These are phyloP conservation scores for Colletotrichum somersetense DNA, from an alignment of 2,329 filamentous ascomycete genomes.

Conservation along the genomic window DNA sequence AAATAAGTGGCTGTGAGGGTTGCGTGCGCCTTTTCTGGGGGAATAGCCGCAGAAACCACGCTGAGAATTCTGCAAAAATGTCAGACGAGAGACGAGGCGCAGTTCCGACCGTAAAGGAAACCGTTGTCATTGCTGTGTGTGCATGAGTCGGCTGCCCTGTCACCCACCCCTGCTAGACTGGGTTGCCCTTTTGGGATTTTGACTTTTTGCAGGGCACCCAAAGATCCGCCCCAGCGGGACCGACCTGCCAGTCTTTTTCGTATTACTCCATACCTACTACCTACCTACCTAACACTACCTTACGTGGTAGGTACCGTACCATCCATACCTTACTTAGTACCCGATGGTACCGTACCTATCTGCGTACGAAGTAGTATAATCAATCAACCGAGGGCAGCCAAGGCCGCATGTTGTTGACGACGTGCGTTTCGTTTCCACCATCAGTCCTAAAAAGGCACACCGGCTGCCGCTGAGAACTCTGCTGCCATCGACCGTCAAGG, in stretches of 20 bases:
- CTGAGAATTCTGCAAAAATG: constrained; percentile 25
- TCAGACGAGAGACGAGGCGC: constrained; percentile 40
- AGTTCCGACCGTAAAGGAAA: constrained; percentile 34
- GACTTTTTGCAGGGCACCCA: constrained; percentile 32
- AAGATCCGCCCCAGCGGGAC: constrained; percentile 1
- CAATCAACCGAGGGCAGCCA: constrained; percentile 1
- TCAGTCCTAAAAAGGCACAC: background rate
- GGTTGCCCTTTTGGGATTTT: constrained; percentile 41
- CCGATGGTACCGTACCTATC: no score
- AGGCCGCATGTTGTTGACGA: constrained; percentile 11
- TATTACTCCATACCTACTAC: background rate
- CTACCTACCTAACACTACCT: no score
- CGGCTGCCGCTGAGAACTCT: background rate
- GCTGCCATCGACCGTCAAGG: background rate
- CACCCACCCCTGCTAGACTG: constrained; percentile 28
- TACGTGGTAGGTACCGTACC: no score
- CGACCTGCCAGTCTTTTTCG: background rate
- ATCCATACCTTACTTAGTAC: no score
- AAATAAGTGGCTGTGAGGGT: constrained; percentile 33
- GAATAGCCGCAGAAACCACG: constrained; percentile 29
- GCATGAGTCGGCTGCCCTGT: constrained; percentile 41
- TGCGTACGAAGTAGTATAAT: no score
- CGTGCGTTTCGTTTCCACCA: constrained; percentile 5
- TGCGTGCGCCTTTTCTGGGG: constrained; percentile 29
- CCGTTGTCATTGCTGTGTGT: constrained; percentile 38